A percentile compares a stretch with the other conserved stretches of the same genome.
phyloP scores from a whole-genome alignment of 352 stramenopile genomes.

The Phytophthora hibernalis region DNA sequence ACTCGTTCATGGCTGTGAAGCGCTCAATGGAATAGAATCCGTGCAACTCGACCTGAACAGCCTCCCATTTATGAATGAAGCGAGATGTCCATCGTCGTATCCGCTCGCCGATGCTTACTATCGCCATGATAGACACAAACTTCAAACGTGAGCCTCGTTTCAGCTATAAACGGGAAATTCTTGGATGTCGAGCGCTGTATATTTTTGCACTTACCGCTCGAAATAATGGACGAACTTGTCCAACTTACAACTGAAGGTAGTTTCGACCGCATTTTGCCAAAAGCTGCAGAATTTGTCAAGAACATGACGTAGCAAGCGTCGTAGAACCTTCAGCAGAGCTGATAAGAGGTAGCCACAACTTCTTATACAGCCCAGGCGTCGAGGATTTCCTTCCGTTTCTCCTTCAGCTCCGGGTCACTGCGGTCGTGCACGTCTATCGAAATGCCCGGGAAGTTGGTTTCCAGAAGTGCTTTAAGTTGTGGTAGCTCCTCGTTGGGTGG shows the following conservation, averaged over 20 bases:
- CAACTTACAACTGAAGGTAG: no score
- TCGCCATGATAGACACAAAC: constrained; percentile 4
- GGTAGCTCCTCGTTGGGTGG: constrained; percentile 38
- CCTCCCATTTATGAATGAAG: constrained; percentile 30
- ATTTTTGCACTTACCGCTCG: background rate
- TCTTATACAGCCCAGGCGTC: constrained; percentile 30
- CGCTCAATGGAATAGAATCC: constrained; percentile 25
- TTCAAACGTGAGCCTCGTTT: background rate
- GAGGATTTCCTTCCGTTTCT: constrained; percentile 37
- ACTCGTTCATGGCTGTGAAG: constrained; percentile 22
- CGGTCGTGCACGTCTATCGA: constrained; percentile 33
- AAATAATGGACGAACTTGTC: background rate
- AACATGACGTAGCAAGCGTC: no score
- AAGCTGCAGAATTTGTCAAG: no score
- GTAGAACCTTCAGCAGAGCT: no score
- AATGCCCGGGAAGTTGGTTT: constrained; percentile 43
- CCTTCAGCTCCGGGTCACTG: constrained; percentile 21
- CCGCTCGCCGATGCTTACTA: background rate
- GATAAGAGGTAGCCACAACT: background rate
- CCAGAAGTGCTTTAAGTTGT: constrained; percentile 31
- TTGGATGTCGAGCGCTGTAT: background rate
- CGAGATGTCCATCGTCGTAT: constrained; percentile 3
- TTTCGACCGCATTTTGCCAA: no score
- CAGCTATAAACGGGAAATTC: background rate
- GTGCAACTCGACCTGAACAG: constrained; percentile 32